These are phyloP conservation scores for Chlamydomonas eustigma DNA, from an alignment of 139 green algal species.

Conservation along the genomic window DNA sequence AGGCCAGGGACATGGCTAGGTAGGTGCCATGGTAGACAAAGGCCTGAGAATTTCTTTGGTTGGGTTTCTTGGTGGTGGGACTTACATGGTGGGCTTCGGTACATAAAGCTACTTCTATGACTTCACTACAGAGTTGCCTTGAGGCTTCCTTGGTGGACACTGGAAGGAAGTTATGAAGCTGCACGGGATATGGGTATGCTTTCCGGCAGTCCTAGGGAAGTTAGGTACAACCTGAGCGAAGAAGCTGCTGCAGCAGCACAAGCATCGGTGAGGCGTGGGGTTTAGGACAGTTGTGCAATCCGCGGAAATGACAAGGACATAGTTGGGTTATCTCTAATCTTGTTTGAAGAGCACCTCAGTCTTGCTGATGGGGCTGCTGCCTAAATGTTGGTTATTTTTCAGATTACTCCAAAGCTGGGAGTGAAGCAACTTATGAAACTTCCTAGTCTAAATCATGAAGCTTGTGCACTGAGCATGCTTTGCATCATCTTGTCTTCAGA, in stretches of 20 bases:
- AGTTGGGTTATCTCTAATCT: neutral
- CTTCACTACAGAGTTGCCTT: slow-evolving; percentile 44
- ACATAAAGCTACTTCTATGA: neutral
- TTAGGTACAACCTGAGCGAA: slow-evolving; percentile 42
- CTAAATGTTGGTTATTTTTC: neutral
- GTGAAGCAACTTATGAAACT: too few relatives aligned
- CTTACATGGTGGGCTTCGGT: neutral
- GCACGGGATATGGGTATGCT: slow-evolving; percentile 38
- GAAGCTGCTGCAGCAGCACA: slow-evolving; percentile 31
- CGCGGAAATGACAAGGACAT: neutral
- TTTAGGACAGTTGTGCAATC: too few relatives aligned
- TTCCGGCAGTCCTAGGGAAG: slow-evolving; percentile 16
- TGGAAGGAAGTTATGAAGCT: slow-evolving; percentile 39
- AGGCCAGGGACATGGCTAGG: slow-evolving; percentile 9
- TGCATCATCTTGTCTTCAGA: slow-evolving; percentile 10
- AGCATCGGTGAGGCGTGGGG: slow-evolving; percentile 14
- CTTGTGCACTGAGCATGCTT: too few relatives aligned
- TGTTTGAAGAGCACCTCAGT: neutral
- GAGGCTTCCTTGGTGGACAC: slow-evolving; percentile 70
- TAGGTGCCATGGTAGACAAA: too few relatives aligned
- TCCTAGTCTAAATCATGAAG: too few relatives aligned
- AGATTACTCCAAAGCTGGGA: neutral
- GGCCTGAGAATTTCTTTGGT: too few relatives aligned
- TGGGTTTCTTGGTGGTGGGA: too few relatives aligned
- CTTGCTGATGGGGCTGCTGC: neutral